Evolutionary conservation across 257 asterid genomes (phyloP).

Genomic region (Przewalskia tangutica): DNA sequence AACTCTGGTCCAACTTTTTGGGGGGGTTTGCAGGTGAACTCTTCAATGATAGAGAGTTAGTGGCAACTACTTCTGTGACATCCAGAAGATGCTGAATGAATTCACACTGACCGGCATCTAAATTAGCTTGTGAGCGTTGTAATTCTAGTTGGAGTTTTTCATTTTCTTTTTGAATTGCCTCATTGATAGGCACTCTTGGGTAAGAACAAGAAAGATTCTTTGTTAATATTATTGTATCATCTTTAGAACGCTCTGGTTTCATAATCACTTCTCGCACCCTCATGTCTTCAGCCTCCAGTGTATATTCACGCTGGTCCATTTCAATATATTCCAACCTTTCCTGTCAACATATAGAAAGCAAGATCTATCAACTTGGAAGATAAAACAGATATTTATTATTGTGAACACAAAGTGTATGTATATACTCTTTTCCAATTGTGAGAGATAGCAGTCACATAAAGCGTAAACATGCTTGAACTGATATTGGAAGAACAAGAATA

Average conservation of each 20-base stretch:
- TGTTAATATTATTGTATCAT: conserved; percentile 54
- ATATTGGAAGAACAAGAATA: neutral
- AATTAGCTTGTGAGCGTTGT: conserved; percentile 70
- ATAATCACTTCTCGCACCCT: conserved; percentile 67
- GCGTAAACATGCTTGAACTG: neutral
- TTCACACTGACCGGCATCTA: conserved; percentile 76
- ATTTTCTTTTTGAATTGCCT: conserved; percentile 65
- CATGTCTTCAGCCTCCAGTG: conserved; percentile 70
- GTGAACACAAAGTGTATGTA: neutral
- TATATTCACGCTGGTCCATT: conserved; percentile 67
- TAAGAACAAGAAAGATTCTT: conserved; percentile 81
- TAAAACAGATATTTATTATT: neutral
- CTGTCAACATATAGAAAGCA: conserved; percentile 24
- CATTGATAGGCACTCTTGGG: conserved; percentile 56
- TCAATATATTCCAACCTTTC: conserved; percentile 71
- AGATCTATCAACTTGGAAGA: neutral
- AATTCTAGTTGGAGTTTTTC: conserved; percentile 79
- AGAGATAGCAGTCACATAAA: neutral
- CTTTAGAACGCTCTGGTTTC: conserved; percentile 60
- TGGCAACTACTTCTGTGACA: conserved; percentile 75
- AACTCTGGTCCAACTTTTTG: conserved; percentile 35
- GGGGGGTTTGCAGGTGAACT: conserved; percentile 29
- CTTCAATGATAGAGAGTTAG: conserved; percentile 41
- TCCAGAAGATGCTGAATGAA: conserved; percentile 85
- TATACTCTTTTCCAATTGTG: neutral